Evolutionary conservation across 257 asterid genomes (phyloP).

Genomic region (Solanum sitiens): DNA sequence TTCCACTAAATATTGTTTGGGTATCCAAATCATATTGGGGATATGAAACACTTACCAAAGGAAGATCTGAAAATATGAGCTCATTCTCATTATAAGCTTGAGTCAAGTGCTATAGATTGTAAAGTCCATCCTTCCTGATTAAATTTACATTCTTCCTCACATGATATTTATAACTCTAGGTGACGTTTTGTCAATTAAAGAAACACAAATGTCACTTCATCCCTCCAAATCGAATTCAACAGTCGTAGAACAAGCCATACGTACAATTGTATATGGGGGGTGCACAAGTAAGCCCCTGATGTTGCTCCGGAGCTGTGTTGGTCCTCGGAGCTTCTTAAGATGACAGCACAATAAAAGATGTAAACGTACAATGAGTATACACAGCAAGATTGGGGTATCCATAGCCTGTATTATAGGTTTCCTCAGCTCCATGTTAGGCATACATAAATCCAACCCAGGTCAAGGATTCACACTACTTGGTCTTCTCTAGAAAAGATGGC

Average conservation of each 20-base stretch:
- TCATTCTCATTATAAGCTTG: neutral
- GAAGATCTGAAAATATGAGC: neutral
- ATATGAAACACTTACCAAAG: conserved; percentile 9
- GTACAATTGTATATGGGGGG: too few species aligned
- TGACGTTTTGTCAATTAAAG: neutral
- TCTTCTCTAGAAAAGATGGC: neutral
- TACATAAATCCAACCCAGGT: neutral
- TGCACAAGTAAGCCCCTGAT: neutral
- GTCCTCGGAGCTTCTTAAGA: neutral
- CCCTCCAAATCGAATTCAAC: neutral
- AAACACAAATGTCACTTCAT: neutral
- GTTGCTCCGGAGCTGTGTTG: neutral
- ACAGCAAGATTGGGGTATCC: neutral
- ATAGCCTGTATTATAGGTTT: neutral
- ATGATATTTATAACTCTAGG: neutral
- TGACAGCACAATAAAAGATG: neutral
- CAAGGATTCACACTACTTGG: neutral
- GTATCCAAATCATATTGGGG: conserved; percentile 46
- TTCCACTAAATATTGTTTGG: conserved; percentile 16
- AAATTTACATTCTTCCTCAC: neutral
- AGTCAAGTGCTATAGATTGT: neutral
- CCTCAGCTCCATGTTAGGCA: neutral
- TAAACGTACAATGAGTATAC: neutral
- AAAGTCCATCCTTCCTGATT: neutral
- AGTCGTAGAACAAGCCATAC: neutral